Evolutionary conservation across 2,329 filamentous ascomycete genomes (phyloP).

Genomic region (Chrysoporthe austroafricana): DNA sequence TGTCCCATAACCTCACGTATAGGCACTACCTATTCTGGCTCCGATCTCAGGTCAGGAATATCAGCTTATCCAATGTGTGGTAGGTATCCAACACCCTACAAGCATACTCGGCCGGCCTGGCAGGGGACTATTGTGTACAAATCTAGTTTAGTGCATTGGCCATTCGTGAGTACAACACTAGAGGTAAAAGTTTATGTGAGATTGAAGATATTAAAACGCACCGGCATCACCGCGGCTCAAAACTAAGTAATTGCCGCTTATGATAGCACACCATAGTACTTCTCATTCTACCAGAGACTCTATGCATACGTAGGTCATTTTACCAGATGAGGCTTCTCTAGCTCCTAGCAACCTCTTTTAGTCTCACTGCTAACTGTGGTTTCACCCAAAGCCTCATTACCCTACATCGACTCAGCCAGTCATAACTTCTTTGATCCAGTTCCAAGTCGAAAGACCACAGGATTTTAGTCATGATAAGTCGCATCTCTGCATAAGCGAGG

Average conservation of each 20-base stretch:
- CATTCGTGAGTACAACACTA: no score
- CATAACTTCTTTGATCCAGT: neutral
- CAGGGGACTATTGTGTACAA: no score
- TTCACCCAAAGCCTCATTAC: slow-evolving; percentile 6
- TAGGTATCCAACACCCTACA: neutral
- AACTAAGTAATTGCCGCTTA: neutral
- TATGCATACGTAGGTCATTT: neutral
- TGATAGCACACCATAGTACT: neutral
- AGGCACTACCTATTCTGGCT: neutral
- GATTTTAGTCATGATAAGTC: slow-evolving; percentile 5
- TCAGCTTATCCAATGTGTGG: neutral
- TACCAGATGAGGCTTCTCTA: neutral
- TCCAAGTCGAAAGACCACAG: slow-evolving; percentile 16
- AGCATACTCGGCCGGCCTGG: neutral
- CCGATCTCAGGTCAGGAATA: neutral
- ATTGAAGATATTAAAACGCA: no score
- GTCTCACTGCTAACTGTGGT: neutral
- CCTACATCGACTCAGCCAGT: neutral
- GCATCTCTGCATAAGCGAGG: slow-evolving; percentile 13
- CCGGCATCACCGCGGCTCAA: neutral
- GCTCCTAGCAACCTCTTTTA: neutral
- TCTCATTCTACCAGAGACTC: neutral
- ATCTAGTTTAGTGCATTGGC: no score
- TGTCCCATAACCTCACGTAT: neutral
- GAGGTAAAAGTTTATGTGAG: neutral